phyloP scores from a whole-genome alignment of 495 filamentous ascomycete genomes.

The Hypoxylon cercidicola region DNA sequence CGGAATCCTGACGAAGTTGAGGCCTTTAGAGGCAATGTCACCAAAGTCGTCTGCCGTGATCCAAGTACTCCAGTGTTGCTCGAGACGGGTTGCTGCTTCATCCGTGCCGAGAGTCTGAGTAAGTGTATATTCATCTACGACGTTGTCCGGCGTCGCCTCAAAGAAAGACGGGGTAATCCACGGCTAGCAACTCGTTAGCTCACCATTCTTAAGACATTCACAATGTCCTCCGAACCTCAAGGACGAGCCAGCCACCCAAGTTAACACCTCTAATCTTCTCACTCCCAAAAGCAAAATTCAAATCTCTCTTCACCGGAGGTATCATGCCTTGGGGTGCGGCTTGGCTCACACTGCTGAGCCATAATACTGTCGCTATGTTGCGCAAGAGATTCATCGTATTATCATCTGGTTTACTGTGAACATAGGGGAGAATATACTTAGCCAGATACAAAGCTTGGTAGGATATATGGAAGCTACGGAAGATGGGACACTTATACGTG shows the following conservation, averaged over 20 bases:
- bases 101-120: conserved; percentile 61
- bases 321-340: neutral
- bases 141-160: conserved; percentile 56
- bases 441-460: neutral
- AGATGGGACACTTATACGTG: neutral
- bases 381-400: neutral
- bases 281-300: conserved; percentile 7
- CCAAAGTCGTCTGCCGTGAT: conserved; percentile 75
- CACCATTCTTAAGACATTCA: neutral
- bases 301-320: neutral
- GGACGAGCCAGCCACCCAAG: conserved; percentile 17
- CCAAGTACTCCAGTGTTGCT: conserved; percentile 69
- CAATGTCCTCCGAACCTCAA: conserved; percentile 9
- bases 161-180: conserved; percentile 77
- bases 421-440: neutral
- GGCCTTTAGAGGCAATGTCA: conserved; percentile 69
- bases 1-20: conserved; percentile 83
- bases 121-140: conserved; percentile 73
- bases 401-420: neutral
- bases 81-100: conserved; percentile 58
- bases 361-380: neutral
- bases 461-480: neutral
- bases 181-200: conserved; percentile 39
- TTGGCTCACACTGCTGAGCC: neutral
- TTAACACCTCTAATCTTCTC: conserved; percentile 19